phyloP scores from a whole-genome alignment of 257 asterid genomes.

The Galeopsis tetrahit region DNA sequence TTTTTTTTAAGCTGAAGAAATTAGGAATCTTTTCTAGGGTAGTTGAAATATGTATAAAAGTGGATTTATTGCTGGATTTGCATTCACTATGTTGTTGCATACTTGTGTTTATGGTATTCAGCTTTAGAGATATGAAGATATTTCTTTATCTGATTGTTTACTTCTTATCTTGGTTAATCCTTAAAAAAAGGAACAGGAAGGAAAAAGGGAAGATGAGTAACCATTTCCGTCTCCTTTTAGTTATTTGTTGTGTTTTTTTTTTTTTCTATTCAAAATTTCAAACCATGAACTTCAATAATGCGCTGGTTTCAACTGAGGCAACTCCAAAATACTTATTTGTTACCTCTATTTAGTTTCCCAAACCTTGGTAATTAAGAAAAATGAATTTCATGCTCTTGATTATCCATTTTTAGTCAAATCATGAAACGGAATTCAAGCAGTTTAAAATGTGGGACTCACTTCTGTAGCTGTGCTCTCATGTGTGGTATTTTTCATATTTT shows the following conservation, averaged over 20 bases:
- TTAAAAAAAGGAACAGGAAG: not conserved
- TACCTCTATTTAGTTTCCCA: not conserved
- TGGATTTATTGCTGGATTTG: slow-evolving; percentile 5
- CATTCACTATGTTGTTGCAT: slow-evolving; percentile 3
- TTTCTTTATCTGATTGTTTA: not conserved
- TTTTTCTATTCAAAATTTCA: not conserved
- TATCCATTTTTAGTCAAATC: not conserved
- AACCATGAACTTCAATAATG: not conserved
- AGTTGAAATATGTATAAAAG: not conserved
- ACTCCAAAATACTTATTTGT: not conserved
- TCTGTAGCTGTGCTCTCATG: slow-evolving; percentile 8
- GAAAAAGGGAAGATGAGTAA: slow-evolving; percentile 4
- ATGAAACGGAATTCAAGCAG: not conserved
- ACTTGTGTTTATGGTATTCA: slow-evolving; percentile 8
- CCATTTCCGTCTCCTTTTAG: not conserved
- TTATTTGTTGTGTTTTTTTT: not conserved
- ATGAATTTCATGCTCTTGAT: not conserved
- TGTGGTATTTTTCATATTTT: not conserved
- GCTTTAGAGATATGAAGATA: slow-evolving; percentile 6
- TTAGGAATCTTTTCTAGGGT: not conserved
- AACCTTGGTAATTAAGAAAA: not conserved
- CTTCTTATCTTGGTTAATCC: not conserved
- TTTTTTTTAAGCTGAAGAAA: not conserved
- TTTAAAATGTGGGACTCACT: not conserved
- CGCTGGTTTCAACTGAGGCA: not conserved